phyloP scores from a whole-genome alignment of 2,329 filamentous ascomycete genomes.

The Cladosporium sp. region DNA sequence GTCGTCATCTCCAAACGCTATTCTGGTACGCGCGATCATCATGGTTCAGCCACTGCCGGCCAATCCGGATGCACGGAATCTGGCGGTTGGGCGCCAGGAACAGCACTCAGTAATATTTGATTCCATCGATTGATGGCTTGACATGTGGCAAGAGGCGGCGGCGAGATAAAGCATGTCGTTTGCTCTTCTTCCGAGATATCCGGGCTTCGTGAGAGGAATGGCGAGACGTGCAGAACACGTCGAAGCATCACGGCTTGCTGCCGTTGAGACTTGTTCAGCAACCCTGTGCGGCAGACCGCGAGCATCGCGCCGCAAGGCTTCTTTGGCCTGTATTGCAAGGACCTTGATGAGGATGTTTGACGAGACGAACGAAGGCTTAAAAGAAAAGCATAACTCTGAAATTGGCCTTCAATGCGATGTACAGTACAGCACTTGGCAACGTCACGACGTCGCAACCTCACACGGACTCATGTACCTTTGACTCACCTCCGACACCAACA shows the following conservation, averaged over 20 bases:
- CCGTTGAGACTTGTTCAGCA: background rate
- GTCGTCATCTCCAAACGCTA: background rate
- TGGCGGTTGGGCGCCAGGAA: background rate
- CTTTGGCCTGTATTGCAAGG: background rate
- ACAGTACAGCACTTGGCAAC: too few species aligned
- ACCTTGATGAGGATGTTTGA: too few species aligned
- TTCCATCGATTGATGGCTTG: background rate
- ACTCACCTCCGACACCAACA: too few species aligned
- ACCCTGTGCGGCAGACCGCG: background rate
- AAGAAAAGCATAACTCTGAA: too few species aligned
- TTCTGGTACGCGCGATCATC: background rate
- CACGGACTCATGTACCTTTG: too few species aligned
- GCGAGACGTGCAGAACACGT: background rate
- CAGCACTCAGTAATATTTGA: background rate
- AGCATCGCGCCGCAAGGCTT: background rate
- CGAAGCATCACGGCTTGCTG: too few species aligned
- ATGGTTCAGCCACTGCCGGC: background rate
- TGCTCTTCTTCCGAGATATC: background rate
- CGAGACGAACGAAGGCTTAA: background rate
- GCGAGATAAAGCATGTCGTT: background rate
- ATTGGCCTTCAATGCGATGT: too few species aligned
- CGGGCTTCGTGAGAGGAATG: background rate
- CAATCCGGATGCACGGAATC: background rate
- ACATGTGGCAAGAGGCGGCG: background rate
- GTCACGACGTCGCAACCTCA: too few species aligned